These are phyloP conservation scores for Cyberlindnera samutprakarnensis DNA, from an alignment of 805 yeast genomes.

Conservation along the genomic window DNA sequence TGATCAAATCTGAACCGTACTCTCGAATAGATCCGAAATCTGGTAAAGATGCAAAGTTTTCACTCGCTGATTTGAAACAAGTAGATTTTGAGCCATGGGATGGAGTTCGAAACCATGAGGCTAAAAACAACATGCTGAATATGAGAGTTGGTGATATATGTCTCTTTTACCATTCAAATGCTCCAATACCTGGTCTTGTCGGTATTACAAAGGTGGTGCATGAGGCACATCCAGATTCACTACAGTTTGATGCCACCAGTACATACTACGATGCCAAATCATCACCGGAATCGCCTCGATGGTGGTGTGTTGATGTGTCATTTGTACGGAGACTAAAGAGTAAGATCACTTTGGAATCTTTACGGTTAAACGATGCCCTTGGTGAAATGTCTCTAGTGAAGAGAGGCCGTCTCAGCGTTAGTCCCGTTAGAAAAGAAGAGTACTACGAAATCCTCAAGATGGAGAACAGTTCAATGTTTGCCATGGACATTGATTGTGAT, in stretches of 20 bases:
- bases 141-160: conserved; percentile 42
- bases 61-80: conserved; percentile 34
- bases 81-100: conserved; percentile 44
- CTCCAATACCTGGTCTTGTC: conserved; percentile 47
- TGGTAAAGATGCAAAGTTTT: conserved; percentile 41
- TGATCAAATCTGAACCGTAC: conserved; percentile 49
- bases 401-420: conserved; percentile 44
- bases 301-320: conserved; percentile 51
- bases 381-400: conserved; percentile 37
- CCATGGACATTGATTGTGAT: conserved; percentile 28
- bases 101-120: conserved; percentile 54
- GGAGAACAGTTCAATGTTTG: conserved; percentile 23
- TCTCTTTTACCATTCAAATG: conserved; percentile 49
- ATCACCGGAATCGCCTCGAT: conserved; percentile 33
- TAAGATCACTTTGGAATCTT: conserved; percentile 32
- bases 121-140: conserved; percentile 39
- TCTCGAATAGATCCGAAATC: conserved; percentile 38
- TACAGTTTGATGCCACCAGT: conserved; percentile 34
- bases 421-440: conserved; percentile 38
- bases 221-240: conserved; percentile 31
- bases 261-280: conserved; percentile 44
- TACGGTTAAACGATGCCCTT: conserved; percentile 28
- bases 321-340: conserved; percentile 36
- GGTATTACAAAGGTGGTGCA: conserved; percentile 35
- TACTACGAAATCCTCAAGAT: conserved; percentile 32